Conservation (phyloP, 2,329 filamentous ascomycete genomes). For the Coleophoma cylindrospora region DNA sequence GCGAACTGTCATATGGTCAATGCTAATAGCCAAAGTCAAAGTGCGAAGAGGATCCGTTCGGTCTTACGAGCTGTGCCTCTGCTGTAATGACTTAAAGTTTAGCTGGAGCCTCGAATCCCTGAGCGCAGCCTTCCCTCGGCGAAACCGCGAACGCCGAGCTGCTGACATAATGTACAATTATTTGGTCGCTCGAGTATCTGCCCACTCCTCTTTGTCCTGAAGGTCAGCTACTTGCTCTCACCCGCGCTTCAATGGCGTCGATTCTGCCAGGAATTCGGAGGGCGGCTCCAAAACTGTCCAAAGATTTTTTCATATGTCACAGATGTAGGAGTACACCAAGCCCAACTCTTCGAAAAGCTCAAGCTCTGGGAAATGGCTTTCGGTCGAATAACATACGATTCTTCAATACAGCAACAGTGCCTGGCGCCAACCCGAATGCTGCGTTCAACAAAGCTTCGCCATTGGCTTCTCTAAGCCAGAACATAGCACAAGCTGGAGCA, state of each 20-base stretch:
- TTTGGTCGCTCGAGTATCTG: conserved; percentile 1
- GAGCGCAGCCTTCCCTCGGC: not conserved
- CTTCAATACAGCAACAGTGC: conserved; percentile 17
- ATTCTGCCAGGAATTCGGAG: conserved; percentile 22
- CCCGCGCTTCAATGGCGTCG: conserved; percentile 22
- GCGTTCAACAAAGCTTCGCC: conserved; percentile 11
- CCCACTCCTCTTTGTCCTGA: conserved; percentile 2
- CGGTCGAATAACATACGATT: conserved; percentile 20
- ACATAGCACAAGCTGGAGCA: conserved; percentile 9
- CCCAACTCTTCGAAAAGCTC: conserved; percentile 6
- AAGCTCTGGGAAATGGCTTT: conserved; percentile 15
- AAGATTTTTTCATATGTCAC: conserved; percentile 25
- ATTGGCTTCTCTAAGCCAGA: conserved; percentile 16
- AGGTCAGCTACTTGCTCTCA: conserved; percentile 1
- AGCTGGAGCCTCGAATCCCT: too few relatives aligned
- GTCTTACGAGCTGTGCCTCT: too few relatives aligned
- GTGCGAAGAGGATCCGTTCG: too few relatives aligned
- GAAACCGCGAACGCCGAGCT: not conserved
- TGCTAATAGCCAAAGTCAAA: too few relatives aligned
- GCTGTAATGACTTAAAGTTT: too few relatives aligned
- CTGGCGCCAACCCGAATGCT: conserved; percentile 2
- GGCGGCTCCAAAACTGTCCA: conserved; percentile 19
- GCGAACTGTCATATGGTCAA: too few relatives aligned
- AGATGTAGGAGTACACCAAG: conserved; percentile 19
- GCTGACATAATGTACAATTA: not conserved